Percentiles rank a stretch among this genome's conserved stretches.
phyloP scores from a whole-genome alignment of 129 eudicot species.

The Escallonia herrerae region DNA sequence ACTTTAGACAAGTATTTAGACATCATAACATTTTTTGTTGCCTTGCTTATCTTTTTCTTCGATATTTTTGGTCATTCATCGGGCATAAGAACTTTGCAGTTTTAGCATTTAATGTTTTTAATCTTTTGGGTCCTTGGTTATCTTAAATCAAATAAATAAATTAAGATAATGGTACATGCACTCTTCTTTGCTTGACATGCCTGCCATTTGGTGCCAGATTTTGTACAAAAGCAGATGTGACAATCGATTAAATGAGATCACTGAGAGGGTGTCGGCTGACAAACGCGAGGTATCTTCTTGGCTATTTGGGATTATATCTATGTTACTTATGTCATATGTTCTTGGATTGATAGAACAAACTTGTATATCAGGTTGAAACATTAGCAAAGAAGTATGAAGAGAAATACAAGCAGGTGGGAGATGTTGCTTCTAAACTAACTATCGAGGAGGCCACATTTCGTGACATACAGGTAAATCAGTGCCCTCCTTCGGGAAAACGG shows the following conservation, averaged over 20 bases:
- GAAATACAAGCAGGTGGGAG: slow-evolving; percentile 75
- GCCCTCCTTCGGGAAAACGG: slow-evolving; percentile 2
- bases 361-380: slow-evolving; percentile 45
- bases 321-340: background rate
- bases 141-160: background rate
- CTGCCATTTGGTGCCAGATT: slow-evolving; percentile 37
- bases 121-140: background rate
- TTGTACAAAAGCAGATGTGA: slow-evolving; percentile 92
- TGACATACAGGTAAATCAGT: slow-evolving; percentile 65
- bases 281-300: slow-evolving; percentile 62
- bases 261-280: slow-evolving; percentile 66
- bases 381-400: slow-evolving; percentile 87
- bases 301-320: background rate
- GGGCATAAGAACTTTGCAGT: background rate
- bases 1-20: background rate
- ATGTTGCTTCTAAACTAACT: slow-evolving; percentile 80
- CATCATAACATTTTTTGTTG: background rate
- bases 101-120: background rate
- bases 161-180: background rate
- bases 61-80: too few relatives aligned
- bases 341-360: background rate
- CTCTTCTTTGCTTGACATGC: background rate
- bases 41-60: background rate
- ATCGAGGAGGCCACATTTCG: slow-evolving; percentile 95
- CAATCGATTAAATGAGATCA: slow-evolving; percentile 73